Conservation (phyloP, 202 grass and related monocot genomes). For the Dendrocalamus latiflorus region DNA sequence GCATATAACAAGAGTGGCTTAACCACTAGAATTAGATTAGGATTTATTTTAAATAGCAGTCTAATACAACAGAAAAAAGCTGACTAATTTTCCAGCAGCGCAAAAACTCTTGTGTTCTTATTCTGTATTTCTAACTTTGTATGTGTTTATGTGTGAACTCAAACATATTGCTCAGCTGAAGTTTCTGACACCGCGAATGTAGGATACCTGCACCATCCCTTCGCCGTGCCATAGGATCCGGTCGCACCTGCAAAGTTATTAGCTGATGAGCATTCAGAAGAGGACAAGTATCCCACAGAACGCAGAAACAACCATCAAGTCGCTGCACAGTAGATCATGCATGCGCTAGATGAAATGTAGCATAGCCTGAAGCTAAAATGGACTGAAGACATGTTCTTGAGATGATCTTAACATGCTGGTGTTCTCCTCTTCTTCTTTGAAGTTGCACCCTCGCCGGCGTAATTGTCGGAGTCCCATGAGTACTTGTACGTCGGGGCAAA, state of each 20-base stretch:
- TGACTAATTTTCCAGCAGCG: too few species aligned
- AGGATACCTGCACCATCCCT: conserved; percentile 69
- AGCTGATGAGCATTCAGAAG: background rate
- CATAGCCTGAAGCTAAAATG: background rate
- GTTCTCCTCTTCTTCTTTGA: conserved; percentile 86
- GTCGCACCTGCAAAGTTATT: conserved; percentile 54
- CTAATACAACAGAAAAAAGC: too few species aligned
- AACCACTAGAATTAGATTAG: too few species aligned
- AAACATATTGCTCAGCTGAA: too few species aligned
- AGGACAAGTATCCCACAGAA: background rate
- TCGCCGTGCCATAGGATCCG: conserved; percentile 78
- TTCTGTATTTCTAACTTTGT: too few species aligned
- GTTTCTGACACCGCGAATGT: conserved; percentile 32
- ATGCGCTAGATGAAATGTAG: background rate
- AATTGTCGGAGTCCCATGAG: conserved; percentile 60
- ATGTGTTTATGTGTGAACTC: too few species aligned
- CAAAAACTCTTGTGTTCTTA: too few species aligned
- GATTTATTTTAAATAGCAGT: too few species aligned
- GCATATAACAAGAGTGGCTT: too few species aligned
- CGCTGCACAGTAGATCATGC: background rate
- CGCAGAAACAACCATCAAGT: background rate
- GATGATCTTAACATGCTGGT: conserved; percentile 52
- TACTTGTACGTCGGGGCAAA: conserved; percentile 85
- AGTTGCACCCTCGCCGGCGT: conserved; percentile 34
- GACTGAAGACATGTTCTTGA: background rate